phyloP scores from a whole-genome alignment of 2,329 filamentous ascomycete species.

The Fusarium sp. region DNA sequence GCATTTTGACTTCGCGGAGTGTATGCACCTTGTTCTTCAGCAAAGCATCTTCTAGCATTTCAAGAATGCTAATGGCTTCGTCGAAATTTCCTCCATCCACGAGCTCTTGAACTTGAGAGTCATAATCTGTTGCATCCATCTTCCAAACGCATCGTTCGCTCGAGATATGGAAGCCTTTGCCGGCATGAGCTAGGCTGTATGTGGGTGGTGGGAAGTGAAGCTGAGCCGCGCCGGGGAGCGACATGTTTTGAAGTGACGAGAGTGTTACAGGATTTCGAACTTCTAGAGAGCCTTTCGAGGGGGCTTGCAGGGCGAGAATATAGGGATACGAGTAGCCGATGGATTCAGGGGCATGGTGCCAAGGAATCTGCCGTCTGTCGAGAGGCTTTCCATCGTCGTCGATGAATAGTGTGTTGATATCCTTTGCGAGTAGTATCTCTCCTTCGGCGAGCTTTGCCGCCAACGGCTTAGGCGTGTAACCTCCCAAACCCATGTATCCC shows the following conservation, averaged over 20 bases:
- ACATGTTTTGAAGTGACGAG: conserved; percentile 88
- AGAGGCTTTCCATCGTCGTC: conserved; percentile 85
- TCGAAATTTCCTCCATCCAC: conserved; percentile 82
- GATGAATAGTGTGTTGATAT: conserved; percentile 95
- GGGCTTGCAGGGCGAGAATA: conserved; percentile 86
- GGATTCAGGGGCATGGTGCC: conserved; percentile 88
- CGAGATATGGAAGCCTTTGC: conserved; percentile 93
- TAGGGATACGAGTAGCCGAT: conserved; percentile 98
- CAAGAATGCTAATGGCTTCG: conserved; percentile 90
- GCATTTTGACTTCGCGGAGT: conserved; percentile 88
- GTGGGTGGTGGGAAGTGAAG: conserved; percentile 94
- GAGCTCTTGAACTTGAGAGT: conserved; percentile 88
- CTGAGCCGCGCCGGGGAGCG: conserved; percentile 84
- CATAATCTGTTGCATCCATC: conserved; percentile 94
- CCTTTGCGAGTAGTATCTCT: conserved; percentile 94
- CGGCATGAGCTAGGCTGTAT: conserved; percentile 93
- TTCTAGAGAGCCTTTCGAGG: conserved; percentile 87
- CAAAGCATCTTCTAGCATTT: conserved; percentile 93
- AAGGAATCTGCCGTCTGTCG: conserved; percentile 91
- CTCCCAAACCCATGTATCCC: conserved; percentile 96
- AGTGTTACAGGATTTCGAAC: conserved; percentile 94
- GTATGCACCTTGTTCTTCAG: conserved; percentile 85
- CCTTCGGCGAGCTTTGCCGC: conserved; percentile 86
- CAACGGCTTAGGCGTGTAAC: conserved; percentile 91
- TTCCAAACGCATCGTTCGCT: conserved; percentile 96